Base-by-base conservation (phyloP, 139 green algal species). In the Haematococcus lacustris region DNA sequence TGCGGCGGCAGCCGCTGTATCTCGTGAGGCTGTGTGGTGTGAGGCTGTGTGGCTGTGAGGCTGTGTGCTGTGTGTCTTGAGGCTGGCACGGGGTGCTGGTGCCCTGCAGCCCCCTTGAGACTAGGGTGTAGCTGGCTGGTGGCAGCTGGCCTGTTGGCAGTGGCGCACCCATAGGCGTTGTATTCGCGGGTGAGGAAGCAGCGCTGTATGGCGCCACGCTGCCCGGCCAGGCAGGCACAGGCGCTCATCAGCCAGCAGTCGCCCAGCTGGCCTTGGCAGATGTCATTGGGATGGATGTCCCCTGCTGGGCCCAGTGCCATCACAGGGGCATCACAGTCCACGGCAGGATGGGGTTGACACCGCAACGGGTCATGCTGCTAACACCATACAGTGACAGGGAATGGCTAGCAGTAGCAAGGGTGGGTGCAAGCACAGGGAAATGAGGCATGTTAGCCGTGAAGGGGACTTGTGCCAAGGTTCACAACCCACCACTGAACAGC, bases 201-300 rank as follows among this genome's bases (percentile, higher is more conserved):
- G 6, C 30, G 67, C 53, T 77, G 75, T 3, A 76, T 62, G 1
- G 72, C 68, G 0, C 79, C 75, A 6, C 75, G 71, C 39, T 74
- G 51, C 30, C 66, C 72, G n/a, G 80, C 80, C 1, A 85, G 59
- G 76, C 80, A 82, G 1, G 76, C 80, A 38, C 79, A 63, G 0
- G 76, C 80, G 13, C 39, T 71, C 66, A 86, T 71, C 3, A 86
- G 76, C 80, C 77, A 75, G 68, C 68, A 79, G 68, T 75, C 61
- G 2, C 78, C 78, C 47, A 84, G 53, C 4, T 57, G 30, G 30
- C 79, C 79, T 38, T 84, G 79, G 40, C 71, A 75, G 64, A 84
- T 81, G 57, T 84, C 79, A 2, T 35, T 25, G 0, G 79, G 71
- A 30, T 84, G 51, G 13, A 84, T 78, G 2, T 71, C 25, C 26